Percentiles rank a stretch among this genome's conserved stretches.
These are phyloP conservation scores for Alternaria atra DNA, from an alignment of 2,329 filamentous ascomycete genomes.

Conservation along the genomic window DNA sequence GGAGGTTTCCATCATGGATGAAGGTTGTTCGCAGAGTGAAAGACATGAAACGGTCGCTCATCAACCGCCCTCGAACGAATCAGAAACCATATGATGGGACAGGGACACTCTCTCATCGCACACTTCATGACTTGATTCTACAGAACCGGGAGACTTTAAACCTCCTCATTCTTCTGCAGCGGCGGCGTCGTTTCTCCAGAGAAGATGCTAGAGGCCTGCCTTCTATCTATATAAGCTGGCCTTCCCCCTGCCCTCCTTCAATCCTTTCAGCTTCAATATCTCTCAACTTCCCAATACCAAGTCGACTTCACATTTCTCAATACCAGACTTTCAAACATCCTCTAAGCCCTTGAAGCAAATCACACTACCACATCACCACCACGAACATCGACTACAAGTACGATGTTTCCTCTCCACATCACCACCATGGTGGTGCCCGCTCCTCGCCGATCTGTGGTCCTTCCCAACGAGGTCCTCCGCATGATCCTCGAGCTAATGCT, in stretches of 20 bases:
- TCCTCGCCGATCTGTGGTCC: conserved; percentile 11
- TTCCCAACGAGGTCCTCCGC: conserved; percentile 26
- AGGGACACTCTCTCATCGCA: not conserved
- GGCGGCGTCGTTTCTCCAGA: not conserved
- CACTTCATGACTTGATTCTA: not conserved
- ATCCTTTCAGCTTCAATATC: not conserved
- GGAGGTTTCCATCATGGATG: not conserved
- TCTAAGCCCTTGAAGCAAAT: not conserved
- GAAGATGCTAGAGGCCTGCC: not conserved
- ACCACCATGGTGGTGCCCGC: conserved; percentile 4
- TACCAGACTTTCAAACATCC: not conserved
- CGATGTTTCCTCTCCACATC: conserved; percentile 14
- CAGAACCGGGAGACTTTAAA: not conserved
- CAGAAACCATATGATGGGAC: not conserved
- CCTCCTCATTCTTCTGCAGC: conserved; percentile 1
- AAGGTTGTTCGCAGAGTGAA: conserved; percentile 6
- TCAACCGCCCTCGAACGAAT: not conserved
- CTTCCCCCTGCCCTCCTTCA: not conserved
- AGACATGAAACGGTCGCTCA: not conserved
- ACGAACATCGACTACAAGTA: not conserved
- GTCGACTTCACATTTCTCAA: not conserved
- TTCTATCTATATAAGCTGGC: conserved; percentile 7
- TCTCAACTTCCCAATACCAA: not conserved
- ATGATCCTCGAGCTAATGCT: conserved; percentile 19
- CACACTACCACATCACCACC: not conserved